Evolutionary conservation across 2,329 filamentous ascomycete genomes (phyloP).

Genomic region (Sporothrix dimorphospora): DNA sequence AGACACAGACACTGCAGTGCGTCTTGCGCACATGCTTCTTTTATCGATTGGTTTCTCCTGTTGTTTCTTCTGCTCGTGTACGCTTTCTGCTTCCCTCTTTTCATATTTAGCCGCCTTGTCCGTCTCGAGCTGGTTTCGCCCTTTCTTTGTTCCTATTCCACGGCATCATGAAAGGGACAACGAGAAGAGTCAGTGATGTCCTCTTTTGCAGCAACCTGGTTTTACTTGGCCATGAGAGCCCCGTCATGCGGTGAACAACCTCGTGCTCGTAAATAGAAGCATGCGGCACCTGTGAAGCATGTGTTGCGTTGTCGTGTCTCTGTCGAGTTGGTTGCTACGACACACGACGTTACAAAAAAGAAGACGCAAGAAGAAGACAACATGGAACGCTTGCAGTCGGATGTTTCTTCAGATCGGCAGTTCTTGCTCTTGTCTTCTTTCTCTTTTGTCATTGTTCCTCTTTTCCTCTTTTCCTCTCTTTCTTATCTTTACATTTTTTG

Average conservation of each 20-base stretch:
- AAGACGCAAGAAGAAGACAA: background rate
- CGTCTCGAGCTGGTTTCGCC: constrained; percentile 8
- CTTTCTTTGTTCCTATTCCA: background rate
- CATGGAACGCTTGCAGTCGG: background rate
- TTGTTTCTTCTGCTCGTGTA: background rate
- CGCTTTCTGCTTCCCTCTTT: background rate
- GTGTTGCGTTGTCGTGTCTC: background rate
- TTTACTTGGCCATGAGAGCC: background rate
- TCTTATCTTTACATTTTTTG: background rate
- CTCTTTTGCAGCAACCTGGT: no score
- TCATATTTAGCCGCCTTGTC: constrained; percentile 16
- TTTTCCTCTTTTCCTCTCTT: background rate
- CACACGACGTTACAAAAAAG: background rate
- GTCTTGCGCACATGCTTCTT: constrained; percentile 16
- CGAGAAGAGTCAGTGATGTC: background rate
- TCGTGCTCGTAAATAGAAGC: background rate
- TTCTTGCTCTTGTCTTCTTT: background rate
- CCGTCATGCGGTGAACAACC: background rate
- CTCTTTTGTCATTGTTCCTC: background rate
- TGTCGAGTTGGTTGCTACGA: background rate
- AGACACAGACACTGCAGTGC: background rate
- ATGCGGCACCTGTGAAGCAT: background rate
- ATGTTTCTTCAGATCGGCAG: background rate
- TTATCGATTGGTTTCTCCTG: background rate
- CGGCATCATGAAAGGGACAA: background rate